Evolutionary conservation across 2,329 filamentous ascomycete species (phyloP), one percentile per base, ranked within the genome.

Genomic region (Phaeoacremonium minimum): DNA sequence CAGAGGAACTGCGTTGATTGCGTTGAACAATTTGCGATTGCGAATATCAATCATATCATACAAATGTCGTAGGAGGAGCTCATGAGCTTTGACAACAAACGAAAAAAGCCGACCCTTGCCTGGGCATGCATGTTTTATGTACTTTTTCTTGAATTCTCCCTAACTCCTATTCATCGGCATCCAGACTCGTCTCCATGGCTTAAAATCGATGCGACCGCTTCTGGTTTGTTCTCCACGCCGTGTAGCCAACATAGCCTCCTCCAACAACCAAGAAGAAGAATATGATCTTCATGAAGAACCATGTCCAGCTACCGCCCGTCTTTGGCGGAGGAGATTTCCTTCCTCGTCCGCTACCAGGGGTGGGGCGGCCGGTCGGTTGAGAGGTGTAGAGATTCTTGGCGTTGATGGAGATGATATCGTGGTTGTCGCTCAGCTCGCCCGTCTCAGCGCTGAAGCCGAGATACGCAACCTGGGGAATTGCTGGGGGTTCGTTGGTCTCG

Each of bases 391-490:
- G 70, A 63, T 96, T 98, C 71, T 85, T 85, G 39, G 91, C 83
- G 46, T 81, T 73, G 51, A 98, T 77, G 34, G 80, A 85, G 58
- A 97, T 80, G 61, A 98, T 94, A 66, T 98, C 93, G 73, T 96
- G 91, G 73, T 95, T 95, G 67, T 98, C 93, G 63, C 83, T 88
- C 47, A 98, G 78, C 69, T 98, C 91, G 55, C 93, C 93, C 13
- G 93, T 97, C 71, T 97, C 91, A 38, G 87, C 85, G 50, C 78
- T 84, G 66, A 87, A 87, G 40, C 83, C 84, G 17, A 87, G 77
- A 59, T 87, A 87, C 22, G 80, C 74, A 33, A 85, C 80, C 40
- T 80, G 71, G 37, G 93, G 93, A 47, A 98, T 84, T 51, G 86
- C 82, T 19, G 85, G 84, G 20, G 77, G 77, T 42, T 80, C 65